A percentile compares a stretch with the other conserved stretches of the same genome.
phyloP scores from a whole-genome alignment of 2,329 filamentous ascomycete genomes.

The Sordariomycetes sp. region DNA sequence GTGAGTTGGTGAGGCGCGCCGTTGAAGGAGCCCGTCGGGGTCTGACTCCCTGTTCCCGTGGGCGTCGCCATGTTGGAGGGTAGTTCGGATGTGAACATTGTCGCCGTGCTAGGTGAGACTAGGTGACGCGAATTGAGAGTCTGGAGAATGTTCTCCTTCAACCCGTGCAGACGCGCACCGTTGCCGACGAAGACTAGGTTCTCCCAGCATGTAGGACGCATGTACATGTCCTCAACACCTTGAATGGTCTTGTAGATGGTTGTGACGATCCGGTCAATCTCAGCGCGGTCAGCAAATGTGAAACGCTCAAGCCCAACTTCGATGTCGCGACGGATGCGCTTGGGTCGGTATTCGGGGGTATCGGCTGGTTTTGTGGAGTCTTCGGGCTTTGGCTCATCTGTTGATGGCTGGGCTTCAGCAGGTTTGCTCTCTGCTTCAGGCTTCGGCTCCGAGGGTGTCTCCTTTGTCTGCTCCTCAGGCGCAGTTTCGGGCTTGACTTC shows the following conservation, averaged over 20 bases:
- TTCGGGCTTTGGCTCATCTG: slow-evolving; percentile 9
- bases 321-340: slow-evolving; percentile 54
- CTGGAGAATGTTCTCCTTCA: slow-evolving; percentile 79
- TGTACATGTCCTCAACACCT: slow-evolving; percentile 73
- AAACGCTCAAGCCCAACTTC: slow-evolving; percentile 73
- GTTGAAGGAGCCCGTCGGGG: slow-evolving; percentile 59
- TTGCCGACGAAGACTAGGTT: slow-evolving; percentile 87
- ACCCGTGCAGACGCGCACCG: slow-evolving; percentile 63
- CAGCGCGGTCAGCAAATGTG: slow-evolving; percentile 55
- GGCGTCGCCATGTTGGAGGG: slow-evolving; percentile 91
- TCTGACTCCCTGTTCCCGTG: slow-evolving; percentile 82
- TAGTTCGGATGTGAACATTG: slow-evolving; percentile 94
- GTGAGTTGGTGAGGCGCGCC: slow-evolving; percentile 46
- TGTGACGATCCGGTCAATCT: slow-evolving; percentile 76
- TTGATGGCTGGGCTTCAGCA: slow-evolving; percentile 10
- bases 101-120: slow-evolving; percentile 84
- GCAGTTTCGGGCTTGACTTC: slow-evolving; percentile 13
- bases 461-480: slow-evolving; percentile 7
- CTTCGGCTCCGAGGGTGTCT: slow-evolving; percentile 12
- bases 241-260: slow-evolving; percentile 78
- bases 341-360: slow-evolving; percentile 37
- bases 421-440: slow-evolving; percentile 8
- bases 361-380: slow-evolving; percentile 9
- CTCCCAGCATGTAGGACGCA: slow-evolving; percentile 84
- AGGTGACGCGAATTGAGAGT: slow-evolving; percentile 76